Evolutionary conservation across 495 filamentous ascomycete species (phyloP).

Genomic region (Neurospora sp.): DNA sequence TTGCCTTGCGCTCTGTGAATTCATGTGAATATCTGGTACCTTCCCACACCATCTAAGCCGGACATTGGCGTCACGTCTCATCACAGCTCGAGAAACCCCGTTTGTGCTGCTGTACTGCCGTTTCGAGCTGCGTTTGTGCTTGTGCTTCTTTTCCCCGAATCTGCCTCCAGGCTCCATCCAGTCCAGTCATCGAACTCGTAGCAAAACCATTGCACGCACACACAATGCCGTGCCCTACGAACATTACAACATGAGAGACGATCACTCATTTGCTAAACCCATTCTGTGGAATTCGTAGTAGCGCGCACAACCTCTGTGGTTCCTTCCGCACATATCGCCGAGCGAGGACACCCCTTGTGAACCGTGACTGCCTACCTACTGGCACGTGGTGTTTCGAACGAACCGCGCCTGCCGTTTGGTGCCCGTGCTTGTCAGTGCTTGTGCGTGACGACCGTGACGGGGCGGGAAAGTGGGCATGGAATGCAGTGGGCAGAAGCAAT

Average conservation of each 20-base stretch:
- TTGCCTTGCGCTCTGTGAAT: neutral
- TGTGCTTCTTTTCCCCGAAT: no score
- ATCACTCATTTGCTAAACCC: neutral
- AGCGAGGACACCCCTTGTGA: neutral
- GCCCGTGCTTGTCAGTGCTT: neutral
- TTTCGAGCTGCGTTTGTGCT: neutral
- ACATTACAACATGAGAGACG: neutral
- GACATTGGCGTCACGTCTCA: neutral
- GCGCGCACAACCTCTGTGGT: neutral
- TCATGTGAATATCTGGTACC: neutral
- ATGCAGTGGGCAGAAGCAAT: neutral
- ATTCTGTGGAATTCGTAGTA: neutral
- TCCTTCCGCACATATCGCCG: neutral
- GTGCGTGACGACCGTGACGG: neutral
- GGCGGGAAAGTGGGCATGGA: neutral
- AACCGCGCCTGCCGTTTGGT: neutral
- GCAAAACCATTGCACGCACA: neutral
- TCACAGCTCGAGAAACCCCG: neutral
- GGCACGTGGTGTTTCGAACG: neutral
- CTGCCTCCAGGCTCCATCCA: no score
- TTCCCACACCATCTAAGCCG: no score
- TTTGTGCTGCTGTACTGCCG: neutral
- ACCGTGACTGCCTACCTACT: neutral
- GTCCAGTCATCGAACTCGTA: neutral
- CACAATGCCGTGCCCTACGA: neutral